Evolutionary conservation across 73 alveolate genomes (phyloP), one percentile per base, ranked within the genome.

Genomic region (Blepharisma stoltei): DNA sequence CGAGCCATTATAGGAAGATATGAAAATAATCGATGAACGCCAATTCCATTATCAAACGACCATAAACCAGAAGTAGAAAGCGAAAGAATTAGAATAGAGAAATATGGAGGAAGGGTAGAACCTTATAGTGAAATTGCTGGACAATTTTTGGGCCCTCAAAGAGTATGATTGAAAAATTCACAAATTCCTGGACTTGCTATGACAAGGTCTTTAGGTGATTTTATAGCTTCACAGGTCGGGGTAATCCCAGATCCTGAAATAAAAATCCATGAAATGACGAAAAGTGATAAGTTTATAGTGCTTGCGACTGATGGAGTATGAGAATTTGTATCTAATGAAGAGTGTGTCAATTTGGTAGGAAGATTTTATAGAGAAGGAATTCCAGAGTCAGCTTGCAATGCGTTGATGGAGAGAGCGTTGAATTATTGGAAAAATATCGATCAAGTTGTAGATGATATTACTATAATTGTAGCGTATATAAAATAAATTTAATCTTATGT

Each of bases 121-220:
- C 90, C 96, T 6, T 90, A 75, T 71, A 81, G 81, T 60, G 88
- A 86, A 27, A 85, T 81, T 53, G 73, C 78, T 66, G 89, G 89
- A 21, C 81, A 85, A 75, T 79, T 55, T 82, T 38, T 89, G 7
- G 99, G 99, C 0, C 99, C 99, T 0, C 85, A 91, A 20, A 90
- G 99, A 75, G 97, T 95, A 4, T 95, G 99, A 98, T 83, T 93
- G 90, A 32, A 32, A 32, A 32, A 32, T 77, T 90, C 84, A 77
- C 92, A 96, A 80, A 84, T 88, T 53, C 99, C 99, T 1, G 99
- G 99, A 0, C 89, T 96, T 25, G 99, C 99, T 7, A 96, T 96
- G 99, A 86, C 96, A 50, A 85, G 99, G 71, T 92, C 98, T 20
- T 53, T 96, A 32, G 99, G 99, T 7, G 99, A 96, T 88, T 67